Evolutionary conservation across 163 green algal species (phyloP).

Genomic region (Scenedesmus sp.): DNA sequence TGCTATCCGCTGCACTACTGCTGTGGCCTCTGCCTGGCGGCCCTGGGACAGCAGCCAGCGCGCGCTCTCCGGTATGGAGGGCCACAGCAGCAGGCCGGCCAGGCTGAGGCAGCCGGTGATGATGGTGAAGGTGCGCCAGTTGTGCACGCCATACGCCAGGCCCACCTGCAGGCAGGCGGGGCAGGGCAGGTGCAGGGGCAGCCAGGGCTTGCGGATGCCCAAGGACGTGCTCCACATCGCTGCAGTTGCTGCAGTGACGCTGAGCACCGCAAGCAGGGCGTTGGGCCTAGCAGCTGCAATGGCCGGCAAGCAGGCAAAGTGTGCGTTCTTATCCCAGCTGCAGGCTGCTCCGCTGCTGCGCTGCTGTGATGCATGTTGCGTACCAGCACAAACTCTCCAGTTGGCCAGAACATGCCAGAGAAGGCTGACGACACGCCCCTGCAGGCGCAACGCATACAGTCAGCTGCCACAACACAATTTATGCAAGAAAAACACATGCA

Average conservation of each 20-base stretch:
- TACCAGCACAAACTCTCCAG: conserved; percentile 14
- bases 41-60: conserved; percentile 56
- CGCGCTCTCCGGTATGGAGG: conserved; percentile 43
- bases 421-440: not conserved
- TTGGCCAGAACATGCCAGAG: conserved; percentile 2
- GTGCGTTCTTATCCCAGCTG: too few relatives aligned
- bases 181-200: not conserved
- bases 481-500: too few relatives aligned
- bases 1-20: conserved; percentile 3
- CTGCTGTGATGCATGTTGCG: too few relatives aligned
- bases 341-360: not conserved
- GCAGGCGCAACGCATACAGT: not conserved
- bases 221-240: too few relatives aligned
- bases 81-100: conserved; percentile 49
- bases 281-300: not conserved
- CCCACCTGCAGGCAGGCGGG: conserved; percentile 20
- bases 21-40: conserved; percentile 37
- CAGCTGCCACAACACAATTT: not conserved
- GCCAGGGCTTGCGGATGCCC: too few relatives aligned
- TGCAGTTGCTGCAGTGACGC: not conserved
- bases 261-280: not conserved
- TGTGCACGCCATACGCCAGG: not conserved
- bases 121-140: conserved; percentile 34
- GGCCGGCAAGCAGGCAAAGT: not conserved
- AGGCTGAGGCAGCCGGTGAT: conserved; percentile 30